Evolutionary conservation across 306 rosid species (phyloP).

Genomic region (Spatholobus suberectus): DNA sequence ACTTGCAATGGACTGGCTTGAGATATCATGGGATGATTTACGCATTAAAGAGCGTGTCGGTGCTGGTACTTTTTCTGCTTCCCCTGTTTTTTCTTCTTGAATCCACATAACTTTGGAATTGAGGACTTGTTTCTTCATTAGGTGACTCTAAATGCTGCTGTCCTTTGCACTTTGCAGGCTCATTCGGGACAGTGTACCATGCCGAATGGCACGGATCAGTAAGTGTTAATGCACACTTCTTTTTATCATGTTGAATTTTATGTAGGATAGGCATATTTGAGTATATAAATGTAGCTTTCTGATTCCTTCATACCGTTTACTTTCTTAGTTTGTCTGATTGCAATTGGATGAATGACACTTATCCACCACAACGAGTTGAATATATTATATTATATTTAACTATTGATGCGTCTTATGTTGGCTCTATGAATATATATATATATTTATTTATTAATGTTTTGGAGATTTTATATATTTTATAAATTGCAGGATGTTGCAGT

Average conservation of each 20-base stretch:
- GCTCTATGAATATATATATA: not conserved
- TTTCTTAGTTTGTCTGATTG: constrained; percentile 15
- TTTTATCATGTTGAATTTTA: not conserved
- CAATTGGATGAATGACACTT: constrained; percentile 30
- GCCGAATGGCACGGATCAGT: constrained; percentile 99
- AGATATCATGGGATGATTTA: constrained; percentile 95
- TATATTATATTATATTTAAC: constrained; percentile 23
- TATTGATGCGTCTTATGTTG: constrained; percentile 1
- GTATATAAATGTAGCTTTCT: constrained; percentile 1
- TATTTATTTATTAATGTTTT: not conserved
- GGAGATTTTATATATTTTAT: constrained; percentile 7
- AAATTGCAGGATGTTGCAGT: constrained; percentile 92
- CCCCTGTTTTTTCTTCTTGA: not conserved
- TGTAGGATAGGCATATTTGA: constrained; percentile 2
- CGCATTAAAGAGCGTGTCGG: constrained; percentile 88
- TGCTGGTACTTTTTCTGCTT: constrained; percentile 71
- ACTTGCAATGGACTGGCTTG: constrained; percentile 99
- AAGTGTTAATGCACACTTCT: constrained; percentile 41
- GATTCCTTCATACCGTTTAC: not conserved
- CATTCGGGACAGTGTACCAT: constrained; percentile 96
- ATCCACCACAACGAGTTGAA: constrained; percentile 8
- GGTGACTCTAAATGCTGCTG: constrained; percentile 26
- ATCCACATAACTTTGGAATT: not conserved
- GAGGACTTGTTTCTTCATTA: not conserved
- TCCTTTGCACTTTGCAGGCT: constrained; percentile 60